These are phyloP conservation scores for Fusarium coicis DNA, from an alignment of 2,329 filamentous ascomycete species.

Conservation along the genomic window DNA sequence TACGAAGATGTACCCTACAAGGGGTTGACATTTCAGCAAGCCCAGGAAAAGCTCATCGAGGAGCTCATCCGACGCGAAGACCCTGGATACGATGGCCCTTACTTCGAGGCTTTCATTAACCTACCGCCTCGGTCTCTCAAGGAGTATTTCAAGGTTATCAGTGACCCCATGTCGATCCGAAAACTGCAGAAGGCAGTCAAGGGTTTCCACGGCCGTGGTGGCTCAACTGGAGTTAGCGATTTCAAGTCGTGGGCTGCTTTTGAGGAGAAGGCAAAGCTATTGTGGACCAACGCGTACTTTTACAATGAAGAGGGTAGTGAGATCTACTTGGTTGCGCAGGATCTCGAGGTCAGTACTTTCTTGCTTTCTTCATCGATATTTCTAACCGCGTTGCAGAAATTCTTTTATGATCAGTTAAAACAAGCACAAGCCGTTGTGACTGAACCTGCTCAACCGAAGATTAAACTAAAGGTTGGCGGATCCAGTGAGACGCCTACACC, in stretches of 20 bases:
- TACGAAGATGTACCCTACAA: constrained; percentile 71
- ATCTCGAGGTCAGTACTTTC: constrained; percentile 73
- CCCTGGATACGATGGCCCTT: constrained; percentile 74
- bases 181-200: constrained; percentile 81
- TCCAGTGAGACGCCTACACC: constrained; percentile 55
- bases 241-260: constrained; percentile 87
- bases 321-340: constrained; percentile 79
- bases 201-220: constrained; percentile 75
- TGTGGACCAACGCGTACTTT: constrained; percentile 88
- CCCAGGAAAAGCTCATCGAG: constrained; percentile 85
- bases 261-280: constrained; percentile 79
- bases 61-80: constrained; percentile 78
- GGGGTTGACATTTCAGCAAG: constrained; percentile 82
- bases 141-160: constrained; percentile 89
- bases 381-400: constrained; percentile 61
- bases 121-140: constrained; percentile 79
- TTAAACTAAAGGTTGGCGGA: constrained; percentile 79
- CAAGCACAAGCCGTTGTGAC: constrained; percentile 78
- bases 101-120: constrained; percentile 79
- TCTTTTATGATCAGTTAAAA: constrained; percentile 74
- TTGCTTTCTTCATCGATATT: neutral
- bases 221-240: constrained; percentile 70
- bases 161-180: constrained; percentile 81
- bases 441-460: constrained; percentile 79
- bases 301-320: constrained; percentile 95